Evolutionary conservation across 768 basidiomycete species (phyloP).

Genomic region (Tricholoma flavovirens): DNA sequence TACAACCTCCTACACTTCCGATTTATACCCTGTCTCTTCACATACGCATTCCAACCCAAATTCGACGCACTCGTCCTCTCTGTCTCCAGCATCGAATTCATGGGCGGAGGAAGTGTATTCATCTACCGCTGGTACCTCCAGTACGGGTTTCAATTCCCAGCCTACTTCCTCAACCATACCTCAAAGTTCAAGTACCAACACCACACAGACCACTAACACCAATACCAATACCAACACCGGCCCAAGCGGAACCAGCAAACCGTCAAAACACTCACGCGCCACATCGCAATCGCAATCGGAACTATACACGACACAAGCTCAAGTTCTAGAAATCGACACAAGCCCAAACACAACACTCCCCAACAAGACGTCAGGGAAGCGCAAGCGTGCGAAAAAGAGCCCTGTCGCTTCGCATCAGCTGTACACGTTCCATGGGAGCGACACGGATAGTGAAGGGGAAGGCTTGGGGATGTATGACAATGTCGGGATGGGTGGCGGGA

Average conservation of each 20-base stretch:
- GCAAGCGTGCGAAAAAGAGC: conserved; percentile 20
- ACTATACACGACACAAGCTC: background rate
- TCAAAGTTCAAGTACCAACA: background rate
- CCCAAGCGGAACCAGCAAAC: background rate
- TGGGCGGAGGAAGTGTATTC: conserved; percentile 17
- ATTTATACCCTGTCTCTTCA: background rate
- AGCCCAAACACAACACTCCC: conserved; percentile 1
- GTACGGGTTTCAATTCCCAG: background rate
- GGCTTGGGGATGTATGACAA: conserved; percentile 22
- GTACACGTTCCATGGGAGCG: conserved; percentile 22
- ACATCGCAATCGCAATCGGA: background rate
- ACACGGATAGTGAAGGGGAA: conserved; percentile 37
- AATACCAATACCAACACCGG: background rate
- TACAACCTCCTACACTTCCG: conserved; percentile 4
- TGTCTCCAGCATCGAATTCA: conserved; percentile 16
- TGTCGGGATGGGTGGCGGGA: conserved; percentile 26
- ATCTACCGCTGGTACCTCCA: background rate
- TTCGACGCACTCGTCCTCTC: conserved; percentile 15
- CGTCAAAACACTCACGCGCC: background rate
- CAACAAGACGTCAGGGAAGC: conserved; percentile 14
- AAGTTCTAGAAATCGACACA: background rate
- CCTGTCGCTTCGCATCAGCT: conserved; percentile 5
- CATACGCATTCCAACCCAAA: conserved; percentile 8
- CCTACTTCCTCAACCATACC: background rate
- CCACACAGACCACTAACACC: background rate